These are phyloP conservation scores for Leccinum uliginosum DNA, from an alignment of 768 basidiomycete species.

Conservation along the genomic window DNA sequence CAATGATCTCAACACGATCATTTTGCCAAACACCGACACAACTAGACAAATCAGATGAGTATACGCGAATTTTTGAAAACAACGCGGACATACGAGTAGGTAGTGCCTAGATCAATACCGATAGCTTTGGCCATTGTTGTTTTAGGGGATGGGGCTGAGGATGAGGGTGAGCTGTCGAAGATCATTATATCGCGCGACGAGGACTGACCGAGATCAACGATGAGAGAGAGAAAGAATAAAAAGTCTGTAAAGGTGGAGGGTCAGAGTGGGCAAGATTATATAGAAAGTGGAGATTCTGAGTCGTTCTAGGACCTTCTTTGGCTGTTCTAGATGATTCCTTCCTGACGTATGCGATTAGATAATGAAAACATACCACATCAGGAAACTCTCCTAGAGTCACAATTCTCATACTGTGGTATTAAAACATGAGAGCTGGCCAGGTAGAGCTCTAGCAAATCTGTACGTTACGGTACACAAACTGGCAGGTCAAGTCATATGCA, in stretches of 20 bases:
- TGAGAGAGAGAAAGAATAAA: slow-evolving; percentile 6
- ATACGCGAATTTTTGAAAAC: not conserved
- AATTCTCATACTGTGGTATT: slow-evolving; percentile 1
- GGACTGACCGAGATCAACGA: slow-evolving; percentile 18
- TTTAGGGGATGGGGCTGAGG: slow-evolving; percentile 7
- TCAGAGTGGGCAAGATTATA: slow-evolving; percentile 21
- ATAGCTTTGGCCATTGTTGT: slow-evolving; percentile 69
- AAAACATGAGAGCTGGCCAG: slow-evolving; percentile 11
- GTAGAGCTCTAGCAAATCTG: slow-evolving; percentile 24
- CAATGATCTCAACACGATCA: slow-evolving; percentile 98
- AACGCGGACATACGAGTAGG: slow-evolving; percentile 68
- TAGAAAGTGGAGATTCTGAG: slow-evolving; percentile 26
- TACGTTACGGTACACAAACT: slow-evolving; percentile 23
- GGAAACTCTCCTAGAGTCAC: slow-evolving; percentile 1
- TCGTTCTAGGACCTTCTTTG: slow-evolving; percentile 33
- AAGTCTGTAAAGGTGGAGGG: slow-evolving; percentile 11
- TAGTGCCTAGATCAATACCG: slow-evolving; percentile 90
- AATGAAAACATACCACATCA: slow-evolving; percentile 20
- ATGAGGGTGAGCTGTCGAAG: slow-evolving; percentile 6
- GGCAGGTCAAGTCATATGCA: slow-evolving; percentile 22
- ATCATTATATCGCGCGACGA: not conserved
- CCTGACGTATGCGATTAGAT: slow-evolving; percentile 32
- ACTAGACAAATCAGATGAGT: slow-evolving; percentile 36
- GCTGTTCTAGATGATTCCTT: slow-evolving; percentile 31
- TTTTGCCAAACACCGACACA: slow-evolving; percentile 99